Evolutionary conservation across 1,284 basidiomycete species (phyloP).

Genomic region (Psilocybe mexicana): DNA sequence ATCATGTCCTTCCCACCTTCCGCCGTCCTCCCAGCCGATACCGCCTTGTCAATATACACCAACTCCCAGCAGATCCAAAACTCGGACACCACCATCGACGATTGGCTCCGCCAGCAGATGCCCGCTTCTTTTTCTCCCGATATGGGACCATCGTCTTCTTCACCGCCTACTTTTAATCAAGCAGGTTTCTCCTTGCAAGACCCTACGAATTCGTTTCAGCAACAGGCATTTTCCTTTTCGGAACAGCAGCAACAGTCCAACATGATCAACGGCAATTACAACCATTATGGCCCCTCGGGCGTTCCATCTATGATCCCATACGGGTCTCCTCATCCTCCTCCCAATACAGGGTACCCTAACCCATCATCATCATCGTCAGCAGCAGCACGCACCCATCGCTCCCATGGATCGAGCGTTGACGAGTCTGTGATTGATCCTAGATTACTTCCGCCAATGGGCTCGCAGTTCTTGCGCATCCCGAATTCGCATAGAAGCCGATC

Average conservation of each 20-base stretch:
- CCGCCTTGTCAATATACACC: conserved; percentile 34
- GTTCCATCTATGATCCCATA: background rate
- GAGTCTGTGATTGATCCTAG: conserved; percentile 11
- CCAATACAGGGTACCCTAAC: background rate
- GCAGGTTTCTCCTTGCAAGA: background rate
- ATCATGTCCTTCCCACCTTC: conserved; percentile 44
- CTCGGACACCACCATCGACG: conserved; percentile 24
- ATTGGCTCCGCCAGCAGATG: conserved; percentile 31
- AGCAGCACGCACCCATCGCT: conserved; percentile 6
- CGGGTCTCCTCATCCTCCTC: background rate
- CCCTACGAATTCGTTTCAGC: conserved; percentile 1
- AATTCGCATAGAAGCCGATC: background rate
- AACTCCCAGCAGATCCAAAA: conserved; percentile 20
- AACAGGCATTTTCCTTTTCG: conserved; percentile 1
- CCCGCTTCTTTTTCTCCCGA: conserved; percentile 16
- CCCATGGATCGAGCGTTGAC: background rate
- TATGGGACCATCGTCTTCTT: background rate
- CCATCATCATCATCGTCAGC: background rate
- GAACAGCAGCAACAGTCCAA: conserved; percentile 3
- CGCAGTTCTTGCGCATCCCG: conserved; percentile 8
- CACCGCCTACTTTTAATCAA: conserved; percentile 1
- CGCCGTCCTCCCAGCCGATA: conserved; percentile 26
- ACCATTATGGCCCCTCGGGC: conserved; percentile 1
- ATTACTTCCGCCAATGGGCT: conserved; percentile 1
- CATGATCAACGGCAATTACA: background rate